Percentiles rank a stretch among this genome's conserved stretches.
These are phyloP conservation scores for Fusarium incarnatum DNA, from an alignment of 2,329 filamentous ascomycete species.

Conservation along the genomic window DNA sequence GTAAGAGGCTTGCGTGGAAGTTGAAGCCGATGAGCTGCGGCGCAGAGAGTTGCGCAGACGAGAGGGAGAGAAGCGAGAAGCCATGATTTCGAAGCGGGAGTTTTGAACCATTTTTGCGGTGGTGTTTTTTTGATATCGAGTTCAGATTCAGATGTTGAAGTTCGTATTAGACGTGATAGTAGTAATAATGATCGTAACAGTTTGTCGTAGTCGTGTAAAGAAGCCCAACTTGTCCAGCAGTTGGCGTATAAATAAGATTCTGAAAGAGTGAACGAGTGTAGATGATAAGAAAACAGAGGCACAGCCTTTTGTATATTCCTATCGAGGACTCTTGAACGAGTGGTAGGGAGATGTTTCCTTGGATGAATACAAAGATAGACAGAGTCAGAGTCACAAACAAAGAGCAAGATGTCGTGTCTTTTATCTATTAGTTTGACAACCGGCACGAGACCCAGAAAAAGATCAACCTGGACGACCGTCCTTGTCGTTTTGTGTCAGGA, in stretches of 20 bases:
- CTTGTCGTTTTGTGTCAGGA: slow-evolving; percentile 32
- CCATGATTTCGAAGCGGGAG: slow-evolving; percentile 62
- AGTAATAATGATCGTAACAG: slow-evolving; percentile 4
- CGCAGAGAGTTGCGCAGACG: slow-evolving; percentile 65
- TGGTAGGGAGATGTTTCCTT: slow-evolving; percentile 30
- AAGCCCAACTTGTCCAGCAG: slow-evolving; percentile 44
- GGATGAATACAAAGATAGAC: slow-evolving; percentile 19
- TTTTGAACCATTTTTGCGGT: slow-evolving; percentile 34
- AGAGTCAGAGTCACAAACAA: slow-evolving; percentile 9
- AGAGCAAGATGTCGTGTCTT: slow-evolving; percentile 4
- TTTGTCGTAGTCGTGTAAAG: background rate
- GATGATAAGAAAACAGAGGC: slow-evolving; percentile 33
- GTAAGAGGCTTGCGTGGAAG: slow-evolving; percentile 48
- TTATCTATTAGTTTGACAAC: slow-evolving; percentile 21
- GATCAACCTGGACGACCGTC: slow-evolving; percentile 3
- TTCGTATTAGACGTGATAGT: slow-evolving; percentile 2
- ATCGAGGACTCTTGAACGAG: slow-evolving; percentile 26
- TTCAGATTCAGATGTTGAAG: background rate
- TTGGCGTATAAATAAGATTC: slow-evolving; percentile 10
- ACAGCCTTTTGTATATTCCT: slow-evolving; percentile 38
- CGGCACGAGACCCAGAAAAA: slow-evolving; percentile 19
- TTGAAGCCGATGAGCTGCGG: slow-evolving; percentile 61
- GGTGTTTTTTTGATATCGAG: background rate
- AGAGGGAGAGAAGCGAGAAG: slow-evolving; percentile 63
- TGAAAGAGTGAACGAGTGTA: slow-evolving; percentile 27